These are phyloP conservation scores for Amanita subjunquillea DNA, from an alignment of 768 basidiomycete genomes.

Conservation along the genomic window DNA sequence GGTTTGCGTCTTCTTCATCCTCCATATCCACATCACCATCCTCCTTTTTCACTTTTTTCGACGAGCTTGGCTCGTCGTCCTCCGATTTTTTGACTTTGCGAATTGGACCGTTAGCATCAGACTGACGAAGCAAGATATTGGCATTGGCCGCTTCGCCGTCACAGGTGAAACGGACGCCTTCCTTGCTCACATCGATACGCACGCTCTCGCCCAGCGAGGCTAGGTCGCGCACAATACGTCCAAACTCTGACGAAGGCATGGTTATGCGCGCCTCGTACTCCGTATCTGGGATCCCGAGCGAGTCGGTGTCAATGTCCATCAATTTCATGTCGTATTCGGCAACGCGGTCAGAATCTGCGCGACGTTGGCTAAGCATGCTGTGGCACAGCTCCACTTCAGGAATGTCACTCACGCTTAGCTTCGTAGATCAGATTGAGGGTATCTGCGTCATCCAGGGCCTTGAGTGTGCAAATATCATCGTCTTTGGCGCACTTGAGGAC, in stretches of 20 bases:
- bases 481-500: constrained; percentile 97
- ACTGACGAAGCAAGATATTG: constrained; percentile 72
- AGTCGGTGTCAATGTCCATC: constrained; percentile 98
- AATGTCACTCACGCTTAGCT: constrained; percentile 57
- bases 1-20: constrained; percentile 35
- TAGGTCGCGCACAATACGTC: constrained; percentile 88
- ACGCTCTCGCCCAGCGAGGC: constrained; percentile 87
- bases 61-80: constrained; percentile 24
- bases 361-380: not conserved
- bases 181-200: constrained; percentile 91
- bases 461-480: constrained; percentile 85
- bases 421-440: constrained; percentile 84
- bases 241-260: constrained; percentile 80
- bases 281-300: constrained; percentile 92
- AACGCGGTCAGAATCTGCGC: constrained; percentile 77
- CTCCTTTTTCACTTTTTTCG: constrained; percentile 37
- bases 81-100: constrained; percentile 28
- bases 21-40: constrained; percentile 34
- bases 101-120: constrained; percentile 38
- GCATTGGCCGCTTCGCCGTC: constrained; percentile 96
- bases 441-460: constrained; percentile 87
- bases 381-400: not conserved
- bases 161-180: constrained; percentile 85
- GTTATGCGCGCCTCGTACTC: constrained; percentile 91
- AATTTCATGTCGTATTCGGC: constrained; percentile 99